Conservation (phyloP, 495 filamentous ascomycete genomes). For the Penicillium mononematosum region DNA sequence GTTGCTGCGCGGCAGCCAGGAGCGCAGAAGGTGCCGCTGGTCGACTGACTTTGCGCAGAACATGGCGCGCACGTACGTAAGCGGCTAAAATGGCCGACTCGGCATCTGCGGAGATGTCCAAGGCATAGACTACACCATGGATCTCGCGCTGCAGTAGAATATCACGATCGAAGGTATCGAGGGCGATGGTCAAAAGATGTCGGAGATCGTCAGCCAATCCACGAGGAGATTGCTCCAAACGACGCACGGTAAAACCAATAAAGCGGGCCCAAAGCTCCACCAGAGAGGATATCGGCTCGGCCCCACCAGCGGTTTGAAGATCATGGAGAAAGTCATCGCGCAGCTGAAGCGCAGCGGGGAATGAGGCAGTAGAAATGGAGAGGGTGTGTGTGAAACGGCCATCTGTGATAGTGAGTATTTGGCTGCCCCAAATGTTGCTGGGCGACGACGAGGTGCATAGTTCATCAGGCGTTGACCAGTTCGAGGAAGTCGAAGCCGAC, state of each 20-base stretch:
- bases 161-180: slow-evolving; percentile 3
- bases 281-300: slow-evolving; percentile 6
- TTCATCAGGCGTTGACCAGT: slow-evolving; percentile 12
- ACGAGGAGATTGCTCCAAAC: slow-evolving; percentile 4
- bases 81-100: slow-evolving; percentile 25
- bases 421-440: background rate
- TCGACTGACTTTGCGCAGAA: slow-evolving; percentile 1
- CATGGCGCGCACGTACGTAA: slow-evolving; percentile 13
- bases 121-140: slow-evolving; percentile 8
- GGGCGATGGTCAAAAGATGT: too few species aligned
- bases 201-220: slow-evolving; percentile 8
- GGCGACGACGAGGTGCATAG: too few species aligned
- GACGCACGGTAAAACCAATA: slow-evolving; percentile 13
- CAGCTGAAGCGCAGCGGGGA: slow-evolving; percentile 11
- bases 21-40: background rate
- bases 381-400: slow-evolving; percentile 11
- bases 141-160: slow-evolving; percentile 12
- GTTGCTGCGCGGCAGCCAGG: background rate
- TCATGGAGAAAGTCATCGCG: slow-evolving; percentile 16
- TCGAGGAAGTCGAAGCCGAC: slow-evolving; percentile 10
- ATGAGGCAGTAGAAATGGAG: slow-evolving; percentile 9
- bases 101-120: slow-evolving; percentile 4
- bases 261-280: slow-evolving; percentile 17
- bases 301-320: slow-evolving; percentile 15
- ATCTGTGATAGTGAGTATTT: slow-evolving; percentile 13